phyloP scores from a whole-genome alignment of 208 protist genomes.

The Trypanosoma conorhini region DNA sequence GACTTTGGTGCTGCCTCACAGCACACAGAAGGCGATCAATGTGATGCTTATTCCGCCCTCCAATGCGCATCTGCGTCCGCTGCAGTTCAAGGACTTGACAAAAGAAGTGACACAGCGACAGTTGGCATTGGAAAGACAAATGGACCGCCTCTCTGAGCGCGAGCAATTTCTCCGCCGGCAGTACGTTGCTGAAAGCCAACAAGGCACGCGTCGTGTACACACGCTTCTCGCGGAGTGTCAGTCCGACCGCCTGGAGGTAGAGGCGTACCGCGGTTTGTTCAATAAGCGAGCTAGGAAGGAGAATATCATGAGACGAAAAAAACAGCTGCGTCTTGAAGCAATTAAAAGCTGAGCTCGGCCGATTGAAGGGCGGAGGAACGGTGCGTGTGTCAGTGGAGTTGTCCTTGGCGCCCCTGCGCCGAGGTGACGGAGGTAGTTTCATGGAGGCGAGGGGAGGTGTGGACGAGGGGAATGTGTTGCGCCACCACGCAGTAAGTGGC shows the following conservation, averaged over 20 bases:
- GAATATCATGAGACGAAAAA: neutral
- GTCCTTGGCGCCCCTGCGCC: too few species aligned
- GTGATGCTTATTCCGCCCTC: slow-evolving; percentile 40
- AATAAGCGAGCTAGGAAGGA: neutral
- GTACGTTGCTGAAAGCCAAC: slow-evolving; percentile 32
- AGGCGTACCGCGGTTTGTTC: neutral
- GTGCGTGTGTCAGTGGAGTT: neutral
- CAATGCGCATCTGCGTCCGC: slow-evolving; percentile 33
- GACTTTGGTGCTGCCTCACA: neutral
- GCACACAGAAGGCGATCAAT: slow-evolving; percentile 18
- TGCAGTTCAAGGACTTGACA: slow-evolving; percentile 34
- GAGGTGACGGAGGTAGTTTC: too few species aligned
- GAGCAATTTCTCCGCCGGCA: slow-evolving; percentile 39
- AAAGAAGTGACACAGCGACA: slow-evolving; percentile 36
- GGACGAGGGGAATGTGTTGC: too few species aligned
- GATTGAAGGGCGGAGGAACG: neutral
- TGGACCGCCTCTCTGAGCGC: slow-evolving; percentile 29
- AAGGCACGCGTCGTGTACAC: neutral
- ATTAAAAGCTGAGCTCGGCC: neutral
- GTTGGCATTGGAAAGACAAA: slow-evolving; percentile 28
- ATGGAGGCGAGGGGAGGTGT: too few species aligned
- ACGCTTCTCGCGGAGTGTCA: neutral
- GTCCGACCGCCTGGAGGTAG: neutral
- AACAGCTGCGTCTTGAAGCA: neutral
- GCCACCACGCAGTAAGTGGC: too few species aligned